Conservation (phyloP, 2,329 filamentous ascomycete species). For the Periglandula ipomoeae region DNA sequence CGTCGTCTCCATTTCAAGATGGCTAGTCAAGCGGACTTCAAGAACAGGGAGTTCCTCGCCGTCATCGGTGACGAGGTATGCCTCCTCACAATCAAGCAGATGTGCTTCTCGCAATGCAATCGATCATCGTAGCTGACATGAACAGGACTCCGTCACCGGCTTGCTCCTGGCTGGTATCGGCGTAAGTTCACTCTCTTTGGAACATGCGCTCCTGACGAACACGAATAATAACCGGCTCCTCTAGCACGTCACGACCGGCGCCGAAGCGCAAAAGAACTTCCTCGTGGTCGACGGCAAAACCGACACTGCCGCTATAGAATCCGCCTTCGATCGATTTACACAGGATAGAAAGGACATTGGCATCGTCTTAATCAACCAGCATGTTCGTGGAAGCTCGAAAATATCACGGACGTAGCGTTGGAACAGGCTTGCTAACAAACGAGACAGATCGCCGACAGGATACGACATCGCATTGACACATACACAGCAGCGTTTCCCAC, state of each 20-base stretch:
- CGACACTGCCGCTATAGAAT: constrained; percentile 77
- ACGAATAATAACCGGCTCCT: neutral
- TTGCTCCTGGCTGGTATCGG: constrained; percentile 92
- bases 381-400: constrained; percentile 47
- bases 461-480: constrained; percentile 80
- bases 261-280: constrained; percentile 94
- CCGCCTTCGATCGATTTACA: constrained; percentile 83
- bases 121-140: constrained; percentile 18
- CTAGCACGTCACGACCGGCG: constrained; percentile 82
- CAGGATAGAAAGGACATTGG: constrained; percentile 91
- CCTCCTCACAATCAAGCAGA: neutral
- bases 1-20: constrained; percentile 22
- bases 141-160: constrained; percentile 88
- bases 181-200: constrained; percentile 39
- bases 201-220: neutral
- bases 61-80: constrained; percentile 93
- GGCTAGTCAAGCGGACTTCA: constrained; percentile 50
- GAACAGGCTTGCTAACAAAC: neutral
- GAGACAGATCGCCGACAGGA: constrained; percentile 77
- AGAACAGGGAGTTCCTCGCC: constrained; percentile 90
- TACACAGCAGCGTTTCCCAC: constrained; percentile 96
- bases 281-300: constrained; percentile 94
- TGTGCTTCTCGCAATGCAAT: neutral
- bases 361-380: constrained; percentile 94
- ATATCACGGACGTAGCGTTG: neutral